Percentiles rank a stretch among this genome's conserved stretches.
phyloP scores from a whole-genome alignment of 176 grass and related monocot genomes.

The Phragmites australis region DNA sequence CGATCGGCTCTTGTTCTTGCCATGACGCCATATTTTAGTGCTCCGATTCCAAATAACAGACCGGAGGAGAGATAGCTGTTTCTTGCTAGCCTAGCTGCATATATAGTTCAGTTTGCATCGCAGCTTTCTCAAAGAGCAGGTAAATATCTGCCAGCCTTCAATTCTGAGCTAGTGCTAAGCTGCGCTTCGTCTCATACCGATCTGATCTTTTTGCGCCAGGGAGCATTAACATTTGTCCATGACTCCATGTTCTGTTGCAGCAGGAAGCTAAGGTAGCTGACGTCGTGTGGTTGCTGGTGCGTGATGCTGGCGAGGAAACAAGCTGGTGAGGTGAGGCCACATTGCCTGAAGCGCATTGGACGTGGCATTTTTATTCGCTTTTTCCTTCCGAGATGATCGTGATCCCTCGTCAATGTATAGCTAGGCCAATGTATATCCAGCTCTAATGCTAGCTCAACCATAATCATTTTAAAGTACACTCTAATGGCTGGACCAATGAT shows the following conservation, averaged over 20 bases:
- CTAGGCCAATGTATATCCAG: not conserved
- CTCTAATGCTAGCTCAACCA: not conserved
- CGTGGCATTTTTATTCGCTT: not conserved
- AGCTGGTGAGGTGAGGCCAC: constrained; percentile 25
- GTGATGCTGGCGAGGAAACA: constrained; percentile 18
- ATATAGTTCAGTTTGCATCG: too few relatives aligned
- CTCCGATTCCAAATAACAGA: not conserved
- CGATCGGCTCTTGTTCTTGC: not conserved
- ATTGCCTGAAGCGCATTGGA: constrained; percentile 18
- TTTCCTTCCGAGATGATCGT: not conserved
- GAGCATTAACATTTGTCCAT: not conserved
- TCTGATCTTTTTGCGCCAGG: not conserved
- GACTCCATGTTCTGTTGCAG: not conserved
- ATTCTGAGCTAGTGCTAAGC: too few relatives aligned
- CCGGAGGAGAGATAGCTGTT: not conserved
- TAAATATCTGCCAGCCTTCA: too few relatives aligned
- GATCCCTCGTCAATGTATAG: not conserved
- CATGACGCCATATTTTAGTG: not conserved
- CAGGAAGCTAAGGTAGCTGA: not conserved
- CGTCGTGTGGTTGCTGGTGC: not conserved
- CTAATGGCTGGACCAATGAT: not conserved
- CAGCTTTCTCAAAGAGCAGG: too few relatives aligned
- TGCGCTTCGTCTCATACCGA: not conserved
- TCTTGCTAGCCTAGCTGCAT: not conserved
- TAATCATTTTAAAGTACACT: constrained; percentile 41